Base-by-base conservation (phyloP, 2,329 filamentous ascomycete genomes). In the Fusarium palustre region DNA sequence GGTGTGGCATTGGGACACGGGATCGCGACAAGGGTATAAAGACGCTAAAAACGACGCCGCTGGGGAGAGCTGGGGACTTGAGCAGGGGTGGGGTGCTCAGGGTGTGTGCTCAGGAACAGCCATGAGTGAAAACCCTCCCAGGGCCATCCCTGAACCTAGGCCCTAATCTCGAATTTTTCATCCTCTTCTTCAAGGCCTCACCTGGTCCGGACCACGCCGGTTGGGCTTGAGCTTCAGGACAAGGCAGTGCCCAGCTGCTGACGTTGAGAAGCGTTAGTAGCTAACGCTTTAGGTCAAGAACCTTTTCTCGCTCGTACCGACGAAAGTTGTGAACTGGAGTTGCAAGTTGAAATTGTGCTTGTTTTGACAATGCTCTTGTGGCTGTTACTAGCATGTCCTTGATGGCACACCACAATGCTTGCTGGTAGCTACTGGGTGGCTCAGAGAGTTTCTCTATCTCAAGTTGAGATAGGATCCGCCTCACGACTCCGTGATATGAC, bases 1-100 rank as follows among this genome's bases (percentile, higher is more conserved):
- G 72, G 73, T 75, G 73, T 75, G 73, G 69, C 73, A 75, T 75
- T 75, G 66, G 42, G 70, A 70, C 54, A 72, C 73, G 73, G 71
- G 73, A 75, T 73, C 69, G 70, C 34, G 70, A 75, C 73, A 75
- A 75, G 73, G 73, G 73, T 75, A 43, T 64, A 59, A 41, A 36
- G 56, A 67, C 73, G 73, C 73, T 75, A 74, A 75, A 62, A 75
- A 59, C 59, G 62, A 53, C 73, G 71, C 71, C 73, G 66, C 65
- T 71, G 69, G 62, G 64, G 25, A 56, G 56, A 70, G 60, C 68
- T 71, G 57, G 57, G 48, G 66, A 70, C 66, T 70, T 64, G 55
- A 64, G 38, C 60, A 50, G 58, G 67, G 65, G 61, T 73, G 64
- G 72, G 72, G 72, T 34, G 60, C 43, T 13, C 13, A 18, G 16